phyloP scores from a whole-genome alignment of 2,329 filamentous ascomycete genomes.

The Trichoderma simmonsii region DNA sequence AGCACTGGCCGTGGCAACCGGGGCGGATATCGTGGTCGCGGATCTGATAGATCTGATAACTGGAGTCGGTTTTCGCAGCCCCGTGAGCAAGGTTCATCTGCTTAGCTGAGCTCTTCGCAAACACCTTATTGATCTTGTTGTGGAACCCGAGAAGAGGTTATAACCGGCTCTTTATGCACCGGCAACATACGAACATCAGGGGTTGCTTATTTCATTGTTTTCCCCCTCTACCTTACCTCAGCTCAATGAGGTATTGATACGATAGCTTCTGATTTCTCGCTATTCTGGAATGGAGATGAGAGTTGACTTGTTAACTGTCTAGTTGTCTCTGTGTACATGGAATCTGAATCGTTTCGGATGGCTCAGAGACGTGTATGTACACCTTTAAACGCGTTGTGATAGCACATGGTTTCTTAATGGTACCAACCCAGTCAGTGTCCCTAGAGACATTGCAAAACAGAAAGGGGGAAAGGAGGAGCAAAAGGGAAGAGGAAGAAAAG shows the following conservation, averaged over 20 bases:
- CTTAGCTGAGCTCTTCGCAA: neutral
- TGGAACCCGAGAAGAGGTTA: neutral
- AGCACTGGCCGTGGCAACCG: conserved; percentile 35
- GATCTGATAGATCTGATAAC: conserved; percentile 40
- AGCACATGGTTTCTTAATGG: conserved; percentile 1
- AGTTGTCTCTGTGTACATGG: conserved; percentile 14
- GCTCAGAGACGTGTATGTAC: conserved; percentile 24
- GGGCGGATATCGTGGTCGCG: conserved; percentile 39
- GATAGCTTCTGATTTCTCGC: conserved; percentile 1
- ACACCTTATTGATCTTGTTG: neutral
- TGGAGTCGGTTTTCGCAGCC: conserved; percentile 37
- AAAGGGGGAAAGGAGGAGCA: neutral
- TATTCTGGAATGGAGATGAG: neutral
- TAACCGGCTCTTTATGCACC: neutral
- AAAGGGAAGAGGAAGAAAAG: neutral
- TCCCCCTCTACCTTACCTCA: neutral
- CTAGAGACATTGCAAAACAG: neutral
- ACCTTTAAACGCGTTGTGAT: conserved; percentile 22
- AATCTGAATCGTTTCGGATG: conserved; percentile 18
- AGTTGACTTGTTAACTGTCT: neutral
- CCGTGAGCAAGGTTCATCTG: conserved; percentile 16
- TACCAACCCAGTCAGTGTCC: neutral
- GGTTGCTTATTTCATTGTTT: neutral
- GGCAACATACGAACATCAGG: neutral
- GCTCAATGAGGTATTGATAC: neutral